Base-by-base conservation (phyloP, 73 alveolate species). In the Paramecium octaurelia region DNA sequence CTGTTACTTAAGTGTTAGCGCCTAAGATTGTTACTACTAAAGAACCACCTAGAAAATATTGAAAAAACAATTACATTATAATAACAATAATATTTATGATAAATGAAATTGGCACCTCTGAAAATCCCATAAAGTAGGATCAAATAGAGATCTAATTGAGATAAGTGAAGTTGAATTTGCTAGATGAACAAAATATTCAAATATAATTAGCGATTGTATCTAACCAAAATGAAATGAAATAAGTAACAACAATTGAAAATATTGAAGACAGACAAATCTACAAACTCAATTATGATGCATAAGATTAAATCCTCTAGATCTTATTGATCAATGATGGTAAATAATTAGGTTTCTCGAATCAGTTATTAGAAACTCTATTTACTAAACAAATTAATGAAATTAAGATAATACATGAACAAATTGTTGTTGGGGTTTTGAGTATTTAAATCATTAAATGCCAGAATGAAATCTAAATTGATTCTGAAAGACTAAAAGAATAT, bases 21-120 rank as follows among this genome's bases (percentile, higher is more conserved):
- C 91, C 91, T 6, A 80, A 80, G 29, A 80, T 80, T 38, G 75
- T 80, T 31, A 80, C 91, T 31, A 44, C 91, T 21, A 80, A 80
- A 43, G 91, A 80, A 46, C 75, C 70, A 24, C 57, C 23, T 80
- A 80, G 75, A 48, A 80, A 80, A 46, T 80, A 31, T 80, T 80
- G 91, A 80, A 43, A 50, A 42, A 48, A 48, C 23, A 40, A 40
- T 27, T 38, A n/a, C 60, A 38, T 35, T 35, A 54, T 54, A 54
- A 54, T 54, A 54, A 54, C 69, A 54, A 4, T 54, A 54, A 54
- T 75, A 38, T 75, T 38, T 38, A 35, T 38, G 34, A 75, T 35
- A 35, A 75, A 75, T 35, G 88, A 42, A 75, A 75, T 38, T 75
- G 68, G 14, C 34, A 12, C 12, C 5, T 75, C 36, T 16, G 46